These are phyloP conservation scores for Blastomyces silverae DNA, from an alignment of 2,329 filamentous ascomycete species.

Conservation along the genomic window DNA sequence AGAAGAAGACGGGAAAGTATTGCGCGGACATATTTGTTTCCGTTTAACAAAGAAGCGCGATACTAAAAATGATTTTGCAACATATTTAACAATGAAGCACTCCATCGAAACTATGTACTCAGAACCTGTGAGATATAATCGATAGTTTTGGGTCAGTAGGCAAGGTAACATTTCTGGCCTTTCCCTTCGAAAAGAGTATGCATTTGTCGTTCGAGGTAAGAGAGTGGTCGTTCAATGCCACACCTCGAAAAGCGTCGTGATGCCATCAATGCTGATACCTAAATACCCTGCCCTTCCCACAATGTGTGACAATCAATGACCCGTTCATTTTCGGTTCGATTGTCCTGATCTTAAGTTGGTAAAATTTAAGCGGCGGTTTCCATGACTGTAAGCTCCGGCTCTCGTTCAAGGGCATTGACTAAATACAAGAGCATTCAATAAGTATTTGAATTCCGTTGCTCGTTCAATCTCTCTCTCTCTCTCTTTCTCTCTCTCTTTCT, in stretches of 20 bases:
- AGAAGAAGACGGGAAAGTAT: too few relatives aligned
- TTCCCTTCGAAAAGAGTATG: background rate
- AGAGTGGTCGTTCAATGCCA: background rate
- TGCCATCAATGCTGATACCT: background rate
- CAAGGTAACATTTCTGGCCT: background rate
- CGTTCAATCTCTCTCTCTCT: background rate
- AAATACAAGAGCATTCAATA: background rate
- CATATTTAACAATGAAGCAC: background rate
- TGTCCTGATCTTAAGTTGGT: background rate
- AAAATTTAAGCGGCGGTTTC: background rate
- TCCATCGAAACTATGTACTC: background rate
- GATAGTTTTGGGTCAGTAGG: background rate
- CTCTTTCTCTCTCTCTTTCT: background rate
- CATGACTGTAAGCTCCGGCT: background rate
- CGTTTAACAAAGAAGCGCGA: background rate
- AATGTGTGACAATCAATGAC: background rate
- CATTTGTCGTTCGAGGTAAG: background rate
- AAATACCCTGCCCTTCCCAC: background rate
- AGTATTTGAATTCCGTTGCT: background rate
- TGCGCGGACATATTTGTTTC: background rate
- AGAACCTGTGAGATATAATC: background rate
- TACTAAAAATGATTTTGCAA: background rate
- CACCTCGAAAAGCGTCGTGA: background rate
- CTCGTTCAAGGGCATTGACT: conserved; percentile 8
- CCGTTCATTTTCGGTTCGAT: background rate